These are phyloP conservation scores for Hypoxylon fuscum DNA, from an alignment of 495 filamentous ascomycete genomes.

Conservation along the genomic window DNA sequence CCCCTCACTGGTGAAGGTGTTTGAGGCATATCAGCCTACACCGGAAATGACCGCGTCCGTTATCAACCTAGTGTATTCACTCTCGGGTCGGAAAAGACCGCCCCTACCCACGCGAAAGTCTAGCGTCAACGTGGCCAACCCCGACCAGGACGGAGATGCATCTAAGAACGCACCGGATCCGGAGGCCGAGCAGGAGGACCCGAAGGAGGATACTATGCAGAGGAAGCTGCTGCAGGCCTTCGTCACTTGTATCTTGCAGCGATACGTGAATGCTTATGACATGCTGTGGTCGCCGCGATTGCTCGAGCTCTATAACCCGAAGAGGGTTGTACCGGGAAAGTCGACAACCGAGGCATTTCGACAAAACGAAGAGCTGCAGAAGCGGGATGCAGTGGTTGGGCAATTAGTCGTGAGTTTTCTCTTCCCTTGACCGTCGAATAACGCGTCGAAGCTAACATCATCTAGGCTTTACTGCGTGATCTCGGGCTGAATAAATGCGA, in stretches of 20 bases:
- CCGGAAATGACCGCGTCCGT: conserved; percentile 77
- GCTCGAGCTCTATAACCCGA: conserved; percentile 74
- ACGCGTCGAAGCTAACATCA: conserved; percentile 9
- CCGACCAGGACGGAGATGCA: conserved; percentile 53
- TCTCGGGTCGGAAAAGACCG: conserved; percentile 78
- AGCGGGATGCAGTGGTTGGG: conserved; percentile 75
- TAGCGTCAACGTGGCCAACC: conserved; percentile 64
- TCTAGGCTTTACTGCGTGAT: conserved; percentile 76
- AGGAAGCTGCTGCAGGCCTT: conserved; percentile 83
- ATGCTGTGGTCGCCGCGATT: conserved; percentile 79
- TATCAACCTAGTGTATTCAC: conserved; percentile 76
- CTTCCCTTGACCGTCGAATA: neutral
- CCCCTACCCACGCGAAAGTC: conserved; percentile 75
- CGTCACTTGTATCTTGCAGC: conserved; percentile 82
- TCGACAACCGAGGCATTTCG: conserved; percentile 70
- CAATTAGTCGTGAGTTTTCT: conserved; percentile 72
- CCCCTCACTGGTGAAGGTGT: conserved; percentile 82
- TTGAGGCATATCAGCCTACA: conserved; percentile 70
- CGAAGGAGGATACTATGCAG: conserved; percentile 69
- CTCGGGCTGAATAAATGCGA: conserved; percentile 58
- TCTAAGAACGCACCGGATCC: conserved; percentile 77
- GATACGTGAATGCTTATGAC: conserved; percentile 73
- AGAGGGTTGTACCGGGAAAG: conserved; percentile 63
- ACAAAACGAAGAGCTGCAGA: conserved; percentile 67
- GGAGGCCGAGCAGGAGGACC: conserved; percentile 72